Evolutionary conservation across 2,329 filamentous ascomycete genomes (phyloP).

Genomic region (Fusarium burgessii): DNA sequence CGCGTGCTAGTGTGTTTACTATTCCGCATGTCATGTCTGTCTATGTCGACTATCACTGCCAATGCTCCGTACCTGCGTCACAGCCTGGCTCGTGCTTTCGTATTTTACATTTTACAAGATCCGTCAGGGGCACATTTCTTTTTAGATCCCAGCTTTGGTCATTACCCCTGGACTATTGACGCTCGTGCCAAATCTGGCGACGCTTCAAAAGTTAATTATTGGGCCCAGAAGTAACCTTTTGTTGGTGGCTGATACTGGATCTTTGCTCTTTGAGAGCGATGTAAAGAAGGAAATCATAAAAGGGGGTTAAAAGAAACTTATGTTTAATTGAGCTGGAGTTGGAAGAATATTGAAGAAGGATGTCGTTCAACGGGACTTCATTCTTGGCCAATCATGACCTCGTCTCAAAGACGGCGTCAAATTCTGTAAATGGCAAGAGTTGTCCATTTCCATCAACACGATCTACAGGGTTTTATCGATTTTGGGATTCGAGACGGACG

Average conservation of each 20-base stretch:
- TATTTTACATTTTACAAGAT: constrained; percentile 39
- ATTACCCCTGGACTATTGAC: constrained; percentile 37
- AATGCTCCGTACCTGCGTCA: constrained; percentile 44
- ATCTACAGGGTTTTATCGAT: constrained; percentile 39
- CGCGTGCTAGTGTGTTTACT: constrained; percentile 15
- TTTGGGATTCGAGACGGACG: constrained; percentile 19
- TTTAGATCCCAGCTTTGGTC: constrained; percentile 18
- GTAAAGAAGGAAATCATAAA: not conserved
- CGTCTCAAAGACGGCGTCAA: constrained; percentile 13
- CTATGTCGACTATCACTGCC: constrained; percentile 11
- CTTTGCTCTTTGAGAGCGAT: not conserved
- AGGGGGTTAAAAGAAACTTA: not conserved
- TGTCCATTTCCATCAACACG: constrained; percentile 29
- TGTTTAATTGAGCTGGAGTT: constrained; percentile 2
- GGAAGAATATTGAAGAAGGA: not conserved
- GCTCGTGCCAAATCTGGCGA: constrained; percentile 23
- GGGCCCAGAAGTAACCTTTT: constrained; percentile 6
- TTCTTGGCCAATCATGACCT: constrained; percentile 16
- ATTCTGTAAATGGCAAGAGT: constrained; percentile 36
- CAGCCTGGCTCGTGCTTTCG: constrained; percentile 46
- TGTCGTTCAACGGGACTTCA: not conserved
- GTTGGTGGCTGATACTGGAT: not conserved
- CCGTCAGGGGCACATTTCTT: constrained; percentile 37
- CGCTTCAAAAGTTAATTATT: constrained; percentile 11
- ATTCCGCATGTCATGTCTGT: not conserved